A percentile compares a stretch with the other conserved stretches of the same genome.
Conservation (phyloP, 2,329 filamentous ascomycete genomes). For the Colletotrichum tanaceti region DNA sequence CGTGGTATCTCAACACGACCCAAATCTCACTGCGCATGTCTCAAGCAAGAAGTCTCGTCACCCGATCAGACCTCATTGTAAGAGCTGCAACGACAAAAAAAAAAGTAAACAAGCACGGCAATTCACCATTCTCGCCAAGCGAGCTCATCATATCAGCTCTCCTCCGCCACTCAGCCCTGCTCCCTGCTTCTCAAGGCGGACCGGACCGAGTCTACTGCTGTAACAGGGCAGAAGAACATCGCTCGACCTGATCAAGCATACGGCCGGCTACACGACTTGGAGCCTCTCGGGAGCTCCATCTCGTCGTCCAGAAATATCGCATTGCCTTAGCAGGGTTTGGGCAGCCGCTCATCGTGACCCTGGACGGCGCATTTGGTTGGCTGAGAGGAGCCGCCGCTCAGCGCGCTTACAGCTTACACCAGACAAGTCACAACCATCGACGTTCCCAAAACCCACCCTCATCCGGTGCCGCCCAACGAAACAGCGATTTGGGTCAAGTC, state of each 20-base stretch:
- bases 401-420: constrained; percentile 36
- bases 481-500: constrained; percentile 30
- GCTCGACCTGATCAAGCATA: background rate
- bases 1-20: constrained; percentile 22
- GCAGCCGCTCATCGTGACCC: constrained; percentile 41
- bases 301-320: constrained; percentile 30
- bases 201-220: constrained; percentile 14
- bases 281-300: constrained; percentile 21
- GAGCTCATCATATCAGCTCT: constrained; percentile 6
- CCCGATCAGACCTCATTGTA: constrained; percentile 28
- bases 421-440: constrained; percentile 8
- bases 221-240: constrained; percentile 10
- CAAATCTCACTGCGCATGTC: constrained; percentile 31
- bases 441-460: constrained; percentile 30
- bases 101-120: background rate
- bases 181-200: constrained; percentile 26
- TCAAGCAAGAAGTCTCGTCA: constrained; percentile 24
- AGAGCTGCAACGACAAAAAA: constrained; percentile 20
- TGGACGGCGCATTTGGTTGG: constrained; percentile 40
- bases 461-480: constrained; percentile 33
- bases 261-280: constrained; percentile 22
- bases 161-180: background rate
- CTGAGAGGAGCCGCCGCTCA: constrained; percentile 40
- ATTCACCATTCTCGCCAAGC: constrained; percentile 28
- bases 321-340: constrained; percentile 42